Conservation (phyloP, 1,139 yeast genomes). For the Kodamaea arcana region DNA sequence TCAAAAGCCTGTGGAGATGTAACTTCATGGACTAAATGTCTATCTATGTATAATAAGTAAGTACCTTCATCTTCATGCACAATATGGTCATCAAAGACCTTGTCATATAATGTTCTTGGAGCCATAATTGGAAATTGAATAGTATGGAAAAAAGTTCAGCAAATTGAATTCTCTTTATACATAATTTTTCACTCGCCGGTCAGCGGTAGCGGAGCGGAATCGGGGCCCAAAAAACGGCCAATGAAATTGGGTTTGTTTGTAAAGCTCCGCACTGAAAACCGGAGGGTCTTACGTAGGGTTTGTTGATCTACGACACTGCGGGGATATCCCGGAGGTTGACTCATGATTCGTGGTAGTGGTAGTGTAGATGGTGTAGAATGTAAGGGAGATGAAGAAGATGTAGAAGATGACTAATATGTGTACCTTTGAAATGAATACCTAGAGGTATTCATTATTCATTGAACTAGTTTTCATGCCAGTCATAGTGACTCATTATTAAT, state of each 20-base stretch:
- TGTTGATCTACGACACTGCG: too few relatives aligned
- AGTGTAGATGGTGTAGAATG: too few relatives aligned
- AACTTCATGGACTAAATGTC: conserved; percentile 96
- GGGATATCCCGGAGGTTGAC: not conserved
- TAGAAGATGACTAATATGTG: too few relatives aligned
- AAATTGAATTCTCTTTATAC: conserved; percentile 2
- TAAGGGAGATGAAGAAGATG: too few relatives aligned
- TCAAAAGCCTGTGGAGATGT: conserved; percentile 99
- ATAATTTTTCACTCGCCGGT: not conserved
- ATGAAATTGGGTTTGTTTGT: not conserved
- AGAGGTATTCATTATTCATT: too few relatives aligned
- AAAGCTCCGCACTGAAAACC: too few relatives aligned
- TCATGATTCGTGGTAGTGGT: too few relatives aligned
- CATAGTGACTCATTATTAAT: too few relatives aligned
- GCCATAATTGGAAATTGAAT: conserved; percentile 2
- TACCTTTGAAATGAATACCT: too few relatives aligned
- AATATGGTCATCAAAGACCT: conserved; percentile 90
- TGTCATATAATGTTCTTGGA: conserved; percentile 73
- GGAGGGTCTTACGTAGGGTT: too few relatives aligned
- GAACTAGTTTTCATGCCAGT: too few relatives aligned
- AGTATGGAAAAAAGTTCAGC: conserved; percentile 5
- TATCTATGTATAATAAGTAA: conserved; percentile 81
- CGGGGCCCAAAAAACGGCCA: not conserved
- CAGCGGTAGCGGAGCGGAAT: too few relatives aligned
- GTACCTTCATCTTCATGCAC: conserved; percentile 88